Base-by-base conservation (phyloP, 768 basidiomycete genomes). In the Mrakia blollopis region DNA sequence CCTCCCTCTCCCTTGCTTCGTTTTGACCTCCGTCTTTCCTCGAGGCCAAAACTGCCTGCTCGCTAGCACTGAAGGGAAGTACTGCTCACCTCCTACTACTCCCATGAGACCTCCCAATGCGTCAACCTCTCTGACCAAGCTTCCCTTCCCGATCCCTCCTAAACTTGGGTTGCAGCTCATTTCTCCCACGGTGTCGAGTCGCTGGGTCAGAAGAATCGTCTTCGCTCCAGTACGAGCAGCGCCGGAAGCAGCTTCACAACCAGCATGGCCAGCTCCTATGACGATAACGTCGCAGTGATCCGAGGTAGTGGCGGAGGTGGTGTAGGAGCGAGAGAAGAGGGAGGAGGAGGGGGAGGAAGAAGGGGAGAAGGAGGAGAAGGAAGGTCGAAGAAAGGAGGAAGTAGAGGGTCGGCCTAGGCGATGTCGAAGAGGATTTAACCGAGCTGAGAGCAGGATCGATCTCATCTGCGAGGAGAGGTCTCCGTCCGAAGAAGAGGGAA, bases 81-180 rank as follows among this genome's bases (percentile, higher is more conserved):
- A 35, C 39, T 7, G 82, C 88, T 71, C 78, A 91, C 93, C 93
- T 79, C 91, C 88, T n/a, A 93, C 88, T 62, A 85, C 86, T 1
- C 91, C 94, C 86, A 93, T 93, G 14, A 94, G 81, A 3, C 94
- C 94, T 79, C 93, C 94, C 76, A 96, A 84, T 39, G 94, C 94
- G 81, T 96, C 94, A 8, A 96, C 89, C 83, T 96, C 94, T 61
- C 91, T 86, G n/a, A 95, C 92, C 41, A 96, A 85, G 0, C 91
- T 94, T 28, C 94, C 94, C 84, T 96, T 96, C 8, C 94, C 94
- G 5, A 96, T 89, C 28, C 93, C 93, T 10, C 94, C 94, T 77
- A 95, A 91, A 1, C 92, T 93, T 3, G 94, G 94, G 82, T 96
- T 96, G 80, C 94, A 96, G 30, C 92, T 94, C 80, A 96, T 85